A percentile compares a stretch with the other conserved stretches of the same genome.
Conservation (phyloP, 331 rosid species). For the Quercus phellos region DNA sequence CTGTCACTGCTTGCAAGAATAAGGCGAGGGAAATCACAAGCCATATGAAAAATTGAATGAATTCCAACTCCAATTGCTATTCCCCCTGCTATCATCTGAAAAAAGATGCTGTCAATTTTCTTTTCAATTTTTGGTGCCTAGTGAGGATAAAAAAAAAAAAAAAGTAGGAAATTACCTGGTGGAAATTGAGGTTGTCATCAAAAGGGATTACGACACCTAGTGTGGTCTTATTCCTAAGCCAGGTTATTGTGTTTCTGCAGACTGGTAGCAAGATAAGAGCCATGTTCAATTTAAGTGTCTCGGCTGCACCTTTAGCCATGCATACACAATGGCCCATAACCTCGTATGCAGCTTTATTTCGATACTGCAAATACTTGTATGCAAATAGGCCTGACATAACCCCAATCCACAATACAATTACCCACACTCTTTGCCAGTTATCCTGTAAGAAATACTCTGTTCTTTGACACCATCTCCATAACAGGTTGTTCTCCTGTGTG, state of each 20-base stretch:
- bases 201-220: constrained; percentile 51
- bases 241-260: constrained; percentile 74
- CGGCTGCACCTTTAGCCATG: constrained; percentile 89
- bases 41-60: constrained; percentile 55
- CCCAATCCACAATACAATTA: constrained; percentile 49
- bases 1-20: constrained; percentile 43
- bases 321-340: constrained; percentile 83
- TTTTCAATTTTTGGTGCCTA: neutral
- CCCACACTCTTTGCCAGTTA: constrained; percentile 76
- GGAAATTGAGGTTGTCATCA: constrained; percentile 73
- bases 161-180: constrained; percentile 41
- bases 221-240: constrained; percentile 55
- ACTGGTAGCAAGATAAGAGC: constrained; percentile 73
- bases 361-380: constrained; percentile 51
- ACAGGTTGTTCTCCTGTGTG: constrained; percentile 22
- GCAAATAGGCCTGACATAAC: constrained; percentile 53
- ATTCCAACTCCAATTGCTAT: constrained; percentile 49
- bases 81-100: constrained; percentile 55
- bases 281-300: constrained; percentile 83
- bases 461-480: constrained; percentile 35
- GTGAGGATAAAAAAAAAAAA: neutral
- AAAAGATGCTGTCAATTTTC: neutral
- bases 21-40: constrained; percentile 76
- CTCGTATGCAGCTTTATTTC: constrained; percentile 37
- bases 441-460: constrained; percentile 53